Evolutionary conservation across 192 early-diverging fungal species (phyloP).

Genomic region (Backusella tarrabulga): DNA sequence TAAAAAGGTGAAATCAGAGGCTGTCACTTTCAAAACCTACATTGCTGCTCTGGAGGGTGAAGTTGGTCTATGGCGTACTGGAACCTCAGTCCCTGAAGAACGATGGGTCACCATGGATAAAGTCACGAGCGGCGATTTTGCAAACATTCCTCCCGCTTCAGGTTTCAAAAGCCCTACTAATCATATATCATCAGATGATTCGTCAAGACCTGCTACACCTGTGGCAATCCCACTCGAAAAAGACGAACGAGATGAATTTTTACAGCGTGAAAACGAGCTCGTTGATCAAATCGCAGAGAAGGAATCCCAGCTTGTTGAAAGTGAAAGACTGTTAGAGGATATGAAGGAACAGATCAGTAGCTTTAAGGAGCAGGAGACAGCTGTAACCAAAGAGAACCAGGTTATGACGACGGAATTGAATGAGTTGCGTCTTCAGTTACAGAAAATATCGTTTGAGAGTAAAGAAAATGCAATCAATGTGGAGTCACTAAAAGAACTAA

Average conservation of each 20-base stretch:
- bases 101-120: slow-evolving; percentile 69
- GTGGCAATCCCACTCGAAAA: slow-evolving; percentile 65
- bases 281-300: slow-evolving; percentile 91
- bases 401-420: slow-evolving; percentile 64
- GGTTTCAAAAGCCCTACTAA: slow-evolving; percentile 42
- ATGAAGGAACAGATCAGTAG: slow-evolving; percentile 74
- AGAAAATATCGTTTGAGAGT: slow-evolving; percentile 85
- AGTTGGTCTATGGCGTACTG: slow-evolving; percentile 88
- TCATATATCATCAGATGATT: slow-evolving; percentile 30
- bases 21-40: slow-evolving; percentile 80
- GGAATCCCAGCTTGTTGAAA: slow-evolving; percentile 73
- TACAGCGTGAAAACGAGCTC: slow-evolving; percentile 94
- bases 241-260: slow-evolving; percentile 94
- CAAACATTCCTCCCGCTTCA: slow-evolving; percentile 40
- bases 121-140: slow-evolving; percentile 39
- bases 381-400: slow-evolving; percentile 68
- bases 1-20: slow-evolving; percentile 84
- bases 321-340: slow-evolving; percentile 53
- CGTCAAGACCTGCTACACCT: slow-evolving; percentile 72
- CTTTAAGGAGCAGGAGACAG: slow-evolving; percentile 62
- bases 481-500: slow-evolving; percentile 85
- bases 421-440: slow-evolving; percentile 80
- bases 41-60: slow-evolving; percentile 85
- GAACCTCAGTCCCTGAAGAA: slow-evolving; percentile 62
- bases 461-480: slow-evolving; percentile 89